Evolutionary conservation across 805 yeast species (phyloP).

Genomic region (Gaillardinia entomophila): DNA sequence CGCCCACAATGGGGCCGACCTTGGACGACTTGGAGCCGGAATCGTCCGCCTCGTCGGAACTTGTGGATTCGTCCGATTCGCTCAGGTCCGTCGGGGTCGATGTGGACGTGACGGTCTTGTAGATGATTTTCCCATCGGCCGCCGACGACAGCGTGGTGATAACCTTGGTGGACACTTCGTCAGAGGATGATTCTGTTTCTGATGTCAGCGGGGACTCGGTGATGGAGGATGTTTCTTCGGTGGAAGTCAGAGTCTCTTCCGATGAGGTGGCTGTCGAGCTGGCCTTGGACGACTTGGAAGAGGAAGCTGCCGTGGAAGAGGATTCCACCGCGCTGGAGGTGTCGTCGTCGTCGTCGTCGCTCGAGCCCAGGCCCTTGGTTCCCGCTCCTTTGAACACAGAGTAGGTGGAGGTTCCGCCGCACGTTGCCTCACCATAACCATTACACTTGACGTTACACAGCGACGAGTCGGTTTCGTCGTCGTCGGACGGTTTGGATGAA

Average conservation of each 20-base stretch:
- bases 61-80: neutral
- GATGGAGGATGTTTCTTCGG: neutral
- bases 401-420: constrained; percentile 35
- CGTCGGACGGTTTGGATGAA: constrained; percentile 17
- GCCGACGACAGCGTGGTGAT: neutral
- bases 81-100: neutral
- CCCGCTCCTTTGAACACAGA: constrained; percentile 24
- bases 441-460: constrained; percentile 26
- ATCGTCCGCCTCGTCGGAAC: constrained; percentile 1
- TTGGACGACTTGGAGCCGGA: constrained; percentile 5
- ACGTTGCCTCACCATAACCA: constrained; percentile 27
- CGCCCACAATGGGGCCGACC: constrained; percentile 13
- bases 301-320: constrained; percentile 5
- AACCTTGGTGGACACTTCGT: neutral
- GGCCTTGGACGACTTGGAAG: constrained; percentile 6
- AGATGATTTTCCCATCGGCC: neutral
- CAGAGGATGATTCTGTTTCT: neutral
- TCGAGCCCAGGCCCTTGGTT: constrained; percentile 3
- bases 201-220: neutral
- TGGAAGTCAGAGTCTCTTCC: neutral
- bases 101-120: neutral
- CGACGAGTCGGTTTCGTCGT: constrained; percentile 5
- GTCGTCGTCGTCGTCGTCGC: constrained; percentile 2
- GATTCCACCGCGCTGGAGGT: constrained; percentile 3
- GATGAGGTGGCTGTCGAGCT: constrained; percentile 1